These are phyloP conservation scores for Salicornia ramosissima DNA, from an alignment of 148 eudicot species.

Conservation along the genomic window DNA sequence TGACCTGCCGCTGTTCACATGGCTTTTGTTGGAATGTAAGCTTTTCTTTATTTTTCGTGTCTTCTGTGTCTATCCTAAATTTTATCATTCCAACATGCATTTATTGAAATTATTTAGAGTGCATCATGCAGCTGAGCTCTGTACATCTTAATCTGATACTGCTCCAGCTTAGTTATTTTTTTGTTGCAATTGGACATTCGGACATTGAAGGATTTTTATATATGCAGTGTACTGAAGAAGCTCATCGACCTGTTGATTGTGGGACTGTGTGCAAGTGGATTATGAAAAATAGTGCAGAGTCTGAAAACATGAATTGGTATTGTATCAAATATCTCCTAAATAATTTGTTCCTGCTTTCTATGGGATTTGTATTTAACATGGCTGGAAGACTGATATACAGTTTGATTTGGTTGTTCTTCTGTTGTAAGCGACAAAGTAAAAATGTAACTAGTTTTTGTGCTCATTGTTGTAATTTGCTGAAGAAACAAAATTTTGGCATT, in stretches of 20 bases:
- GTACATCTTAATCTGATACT: not conserved
- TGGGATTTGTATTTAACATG: not conserved
- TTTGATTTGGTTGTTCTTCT: too few species aligned
- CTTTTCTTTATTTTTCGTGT: conserved; percentile 5
- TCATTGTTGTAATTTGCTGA: too few species aligned
- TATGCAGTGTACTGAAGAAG: conserved; percentile 81
- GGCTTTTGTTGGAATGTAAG: conserved; percentile 92
- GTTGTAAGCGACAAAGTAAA: too few species aligned
- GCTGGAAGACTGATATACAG: not conserved
- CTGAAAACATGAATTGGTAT: conserved; percentile 92
- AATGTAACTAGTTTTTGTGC: too few species aligned
- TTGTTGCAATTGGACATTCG: not conserved
- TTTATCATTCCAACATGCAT: too few species aligned
- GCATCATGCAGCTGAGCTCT: too few species aligned
- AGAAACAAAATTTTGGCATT: too few species aligned
- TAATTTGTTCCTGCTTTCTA: not conserved
- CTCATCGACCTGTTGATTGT: conserved; percentile 93
- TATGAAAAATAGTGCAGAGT: conserved; percentile 79
- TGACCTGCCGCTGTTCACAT: conserved; percentile 64
- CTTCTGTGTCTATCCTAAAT: not conserved
- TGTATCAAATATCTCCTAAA: not conserved
- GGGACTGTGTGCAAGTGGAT: conserved; percentile 83
- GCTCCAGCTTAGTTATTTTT: not conserved
- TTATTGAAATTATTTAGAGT: too few species aligned
- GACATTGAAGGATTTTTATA: conserved; percentile 1